A percentile compares a stretch with the other conserved stretches of the same genome.
These are phyloP conservation scores for Elaphomyces granulatus DNA, from an alignment of 495 filamentous ascomycete species.

Conservation along the genomic window DNA sequence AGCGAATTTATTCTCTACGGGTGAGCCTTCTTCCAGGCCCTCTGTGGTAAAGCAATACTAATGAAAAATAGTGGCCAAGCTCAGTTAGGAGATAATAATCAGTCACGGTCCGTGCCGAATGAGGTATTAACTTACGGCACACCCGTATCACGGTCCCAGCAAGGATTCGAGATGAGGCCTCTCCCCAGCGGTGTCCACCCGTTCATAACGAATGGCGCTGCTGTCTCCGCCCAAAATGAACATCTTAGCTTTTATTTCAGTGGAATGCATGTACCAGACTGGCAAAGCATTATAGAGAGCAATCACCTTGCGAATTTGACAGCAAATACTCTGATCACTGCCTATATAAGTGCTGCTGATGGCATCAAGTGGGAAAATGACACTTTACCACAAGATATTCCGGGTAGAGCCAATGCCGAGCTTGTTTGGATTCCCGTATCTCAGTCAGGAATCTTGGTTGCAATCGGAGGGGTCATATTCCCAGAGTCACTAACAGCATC, in stretches of 20 bases:
- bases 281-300: conserved; percentile 23
- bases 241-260: conserved; percentile 51
- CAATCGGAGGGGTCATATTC: conserved; percentile 42
- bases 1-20: conserved; percentile 31
- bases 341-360: conserved; percentile 35
- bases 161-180: conserved; percentile 18
- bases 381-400: conserved; percentile 30
- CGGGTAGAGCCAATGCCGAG: conserved; percentile 40
- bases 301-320: conserved; percentile 19
- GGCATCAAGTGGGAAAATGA: conserved; percentile 35
- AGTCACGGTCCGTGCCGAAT: conserved; percentile 20
- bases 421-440: conserved; percentile 51
- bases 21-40: conserved; percentile 31
- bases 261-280: conserved; percentile 29
- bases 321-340: conserved; percentile 36
- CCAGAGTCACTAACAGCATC: conserved; percentile 21
- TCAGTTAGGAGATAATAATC: conserved; percentile 5
- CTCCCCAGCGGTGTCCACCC: conserved; percentile 33
- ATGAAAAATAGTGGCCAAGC: conserved; percentile 7
- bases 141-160: conserved; percentile 28
- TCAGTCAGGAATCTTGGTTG: conserved; percentile 40
- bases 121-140: conserved; percentile 30
- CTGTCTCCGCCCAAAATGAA: conserved; percentile 45
- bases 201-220: conserved; percentile 43
- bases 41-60: conserved; percentile 2